A percentile compares a stretch with the other conserved stretches of the same genome.
These are phyloP conservation scores for Aspergillus cristatus DNA, from an alignment of 495 filamentous ascomycete species.

Conservation along the genomic window DNA sequence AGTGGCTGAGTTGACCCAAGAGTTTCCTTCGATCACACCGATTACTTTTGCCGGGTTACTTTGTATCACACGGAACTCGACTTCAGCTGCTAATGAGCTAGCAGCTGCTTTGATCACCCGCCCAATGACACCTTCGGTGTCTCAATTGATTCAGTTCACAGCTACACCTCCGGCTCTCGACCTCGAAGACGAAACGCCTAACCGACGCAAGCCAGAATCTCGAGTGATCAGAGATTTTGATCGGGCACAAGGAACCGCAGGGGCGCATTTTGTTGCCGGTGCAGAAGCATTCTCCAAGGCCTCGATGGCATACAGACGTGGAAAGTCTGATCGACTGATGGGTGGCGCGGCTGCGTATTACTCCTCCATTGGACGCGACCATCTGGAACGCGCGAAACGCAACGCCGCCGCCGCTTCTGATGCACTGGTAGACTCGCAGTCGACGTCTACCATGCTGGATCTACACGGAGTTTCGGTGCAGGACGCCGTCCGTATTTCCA, in stretches of 20 bases:
- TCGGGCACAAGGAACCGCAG: conserved; percentile 17
- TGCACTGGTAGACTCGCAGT: conserved; percentile 51
- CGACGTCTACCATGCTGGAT: conserved; percentile 51
- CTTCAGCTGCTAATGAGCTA: conserved; percentile 48
- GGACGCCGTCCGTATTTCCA: conserved; percentile 69
- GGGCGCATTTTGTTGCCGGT: conserved; percentile 31
- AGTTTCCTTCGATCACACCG: conserved; percentile 42
- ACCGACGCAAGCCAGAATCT: conserved; percentile 3
- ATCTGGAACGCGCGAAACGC: conserved; percentile 33
- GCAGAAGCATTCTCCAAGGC: conserved; percentile 50
- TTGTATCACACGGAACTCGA: conserved; percentile 45
- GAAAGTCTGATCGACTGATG: conserved; percentile 57
- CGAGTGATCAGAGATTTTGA: conserved; percentile 16
- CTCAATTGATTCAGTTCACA: conserved; percentile 31
- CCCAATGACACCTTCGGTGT: conserved; percentile 23
- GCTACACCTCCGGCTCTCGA: conserved; percentile 24
- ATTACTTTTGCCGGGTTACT: conserved; percentile 42
- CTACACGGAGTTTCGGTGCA: conserved; percentile 76
- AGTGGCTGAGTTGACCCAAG: conserved; percentile 42
- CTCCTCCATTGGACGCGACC: conserved; percentile 45
- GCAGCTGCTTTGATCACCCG: conserved; percentile 38
- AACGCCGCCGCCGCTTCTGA: conserved; percentile 47
- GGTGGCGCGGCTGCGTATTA: conserved; percentile 61
- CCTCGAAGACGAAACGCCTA: conserved; percentile 15
- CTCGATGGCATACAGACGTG: conserved; percentile 48